Conservation (phyloP, 192 early-diverging fungal species). For the Mortierella alpina region DNA sequence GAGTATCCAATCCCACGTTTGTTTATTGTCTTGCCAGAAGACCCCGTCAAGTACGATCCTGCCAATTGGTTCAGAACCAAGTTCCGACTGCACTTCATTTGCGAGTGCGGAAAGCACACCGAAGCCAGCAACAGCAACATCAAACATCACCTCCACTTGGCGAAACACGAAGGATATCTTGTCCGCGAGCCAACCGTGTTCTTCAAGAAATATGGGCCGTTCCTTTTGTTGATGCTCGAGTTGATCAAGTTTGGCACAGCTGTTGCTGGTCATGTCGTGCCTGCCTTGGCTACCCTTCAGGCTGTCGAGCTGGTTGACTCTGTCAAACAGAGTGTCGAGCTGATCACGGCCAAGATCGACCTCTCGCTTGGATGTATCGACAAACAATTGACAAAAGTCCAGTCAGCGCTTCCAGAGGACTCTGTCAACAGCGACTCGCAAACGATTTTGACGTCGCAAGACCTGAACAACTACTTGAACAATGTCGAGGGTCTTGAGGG, state of each 20-base stretch:
- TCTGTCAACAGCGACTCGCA: not conserved
- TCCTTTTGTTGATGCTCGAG: slow-evolving; percentile 1
- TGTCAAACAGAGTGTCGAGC: slow-evolving; percentile 1
- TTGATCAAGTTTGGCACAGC: not conserved
- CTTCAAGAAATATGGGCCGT: slow-evolving; percentile 6
- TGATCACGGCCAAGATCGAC: not conserved
- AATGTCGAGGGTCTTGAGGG: slow-evolving; percentile 20
- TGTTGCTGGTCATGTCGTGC: not conserved
- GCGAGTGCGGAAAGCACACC: slow-evolving; percentile 4
- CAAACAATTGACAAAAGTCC: not conserved
- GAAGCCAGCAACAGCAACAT: not conserved
- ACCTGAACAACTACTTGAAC: slow-evolving; percentile 3
- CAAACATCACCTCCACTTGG: not conserved
- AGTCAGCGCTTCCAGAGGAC: not conserved
- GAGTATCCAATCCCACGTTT: slow-evolving; percentile 17
- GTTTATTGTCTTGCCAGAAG: slow-evolving; percentile 12
- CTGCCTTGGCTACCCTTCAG: not conserved
- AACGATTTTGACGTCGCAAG: not conserved
- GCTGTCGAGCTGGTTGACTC: slow-evolving; percentile 2
- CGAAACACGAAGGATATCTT: slow-evolving; percentile 5
- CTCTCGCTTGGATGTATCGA: not conserved
- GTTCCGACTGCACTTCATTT: slow-evolving; percentile 5
- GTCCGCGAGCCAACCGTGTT: slow-evolving; percentile 6
- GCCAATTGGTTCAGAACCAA: not conserved
- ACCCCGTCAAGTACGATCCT: not conserved